Evolutionary conservation across 1,139 yeast genomes (phyloP), one percentile per base, ranked within the genome.

Genomic region (Scheffersomyces illinoinensis): DNA sequence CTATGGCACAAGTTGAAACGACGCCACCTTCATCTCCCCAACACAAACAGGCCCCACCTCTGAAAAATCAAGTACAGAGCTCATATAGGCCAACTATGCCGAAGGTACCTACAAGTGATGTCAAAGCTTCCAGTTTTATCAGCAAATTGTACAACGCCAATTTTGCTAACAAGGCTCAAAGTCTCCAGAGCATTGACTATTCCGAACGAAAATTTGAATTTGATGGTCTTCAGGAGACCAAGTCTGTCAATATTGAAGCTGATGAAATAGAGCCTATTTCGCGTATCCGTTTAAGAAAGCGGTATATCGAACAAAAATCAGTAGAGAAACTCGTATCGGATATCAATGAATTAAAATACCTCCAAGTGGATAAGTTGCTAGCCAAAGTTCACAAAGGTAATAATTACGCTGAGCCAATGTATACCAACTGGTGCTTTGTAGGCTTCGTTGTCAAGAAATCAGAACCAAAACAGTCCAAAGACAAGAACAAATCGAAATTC

Each of bases 351-450:
- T 50, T 65, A 58, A 87, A 87, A 64, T 69, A 87, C 0, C 71
- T 89, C 53, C 76, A 88, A 52, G 68, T 88, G 6, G 82, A 82
- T n/a, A 85, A 86, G 60, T 72, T 89, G 12, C 80, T 85, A 60
- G 90, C 90, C 3, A 87, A 87, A 61, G 86, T 91, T 1, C 65
- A 72, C 50, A 58, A 56, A 21, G 89, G 95, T 5, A 97, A 97
- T 0, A 76, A 83, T 39, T 93, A 83, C 67, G 71, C 74, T 5
- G 90, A 90, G 56, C 97, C 97, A 0, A 74, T 77, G 47, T 88
- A 87, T 65, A 74, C 88, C 17, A 93, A 93, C 68, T 93, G 91
- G 89, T 87, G 89, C 23, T 82, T 89, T 10, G 69, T 88, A 24
- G 98, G 96, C 1, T 81, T 90, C 8, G 77, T 93, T 0, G 77